Evolutionary conservation across 2,329 filamentous ascomycete genomes (phyloP), one percentile per base, ranked within the genome.

Genomic region (Calonectria honghensis): DNA sequence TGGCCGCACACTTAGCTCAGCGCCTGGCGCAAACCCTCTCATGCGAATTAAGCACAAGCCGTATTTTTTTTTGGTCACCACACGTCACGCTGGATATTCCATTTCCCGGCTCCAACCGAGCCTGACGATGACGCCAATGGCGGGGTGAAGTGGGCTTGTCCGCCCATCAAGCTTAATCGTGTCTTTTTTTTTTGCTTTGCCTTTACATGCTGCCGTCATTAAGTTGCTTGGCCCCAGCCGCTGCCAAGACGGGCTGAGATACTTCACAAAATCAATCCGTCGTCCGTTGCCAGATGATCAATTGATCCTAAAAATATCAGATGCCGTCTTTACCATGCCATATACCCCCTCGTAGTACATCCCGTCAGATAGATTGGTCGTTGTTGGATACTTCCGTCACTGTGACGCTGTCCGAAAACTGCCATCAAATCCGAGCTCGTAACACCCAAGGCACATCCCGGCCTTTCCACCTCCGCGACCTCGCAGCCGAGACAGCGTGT

Each of bases 61-160:
- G 35, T 61, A n/a, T 41, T 18, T 45, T 57, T 24, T 31, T 24
- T 35, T 10, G 11, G 32, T 35, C 6, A 35, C 32, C 18, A 32
- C 52, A 39, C 32, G 32, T 35, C 18, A n/a, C n/a, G 24, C 45
- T 63, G 57, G 57, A 63, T 63, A 63, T 63, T 63, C n/a, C n/a
- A 63, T 63, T 63, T 63, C 35, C 57, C 57, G 57, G 57, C 13
- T n/a, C 41, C 41, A 18, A 45, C 18, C 13, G 35, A 41, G n/a
- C 6, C 57, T 63, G 35, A 24, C 9, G 41, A 41, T 63, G 57
- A 63, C 57, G 57, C 27, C 57, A 63, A 24, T 29, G 24, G 57
- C 57, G 57, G 57, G 57, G 57, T 27, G 57, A 63, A 18, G 35
- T 39, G 35, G 57, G n/a, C 24, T 41, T 63, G 35, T 29, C 57